Base-by-base conservation (phyloP, 208 protist genomes). In the Wallacemonas sp. region DNA sequence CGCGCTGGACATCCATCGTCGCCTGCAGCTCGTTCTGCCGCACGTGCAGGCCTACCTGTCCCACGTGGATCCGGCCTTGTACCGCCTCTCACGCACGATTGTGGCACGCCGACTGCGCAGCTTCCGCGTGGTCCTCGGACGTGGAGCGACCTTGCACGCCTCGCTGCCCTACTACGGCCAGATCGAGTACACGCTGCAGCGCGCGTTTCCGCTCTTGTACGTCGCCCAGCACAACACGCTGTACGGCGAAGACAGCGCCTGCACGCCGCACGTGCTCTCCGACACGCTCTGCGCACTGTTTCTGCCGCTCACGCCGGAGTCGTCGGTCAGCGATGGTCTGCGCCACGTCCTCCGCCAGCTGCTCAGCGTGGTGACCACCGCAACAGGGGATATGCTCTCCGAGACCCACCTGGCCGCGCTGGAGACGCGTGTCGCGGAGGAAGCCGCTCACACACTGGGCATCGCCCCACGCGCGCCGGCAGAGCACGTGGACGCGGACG, bases 221-320 rank as follows among this genome's bases (percentile, higher is more conserved):
- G 72, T 95, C 3, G 64, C 61, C n/a, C 73, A 72, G 42, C 85
- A 91, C 67, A 82, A 91, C 74, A 79, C 80, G 16, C 23, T 95
- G 11, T 95, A 93, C 70, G 85, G 83, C 25, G 72, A 44, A 1
- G 70, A 78, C 16, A 85, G 76, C 45, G 63, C 72, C 42, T 81
- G 81, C 50, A 67, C 79, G 3, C 52, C 77, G 5, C 64, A 39
- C 39, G 67, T 89, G 65, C 61, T 79, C 23, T 69, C 87, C 3
- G 76, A 83, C 4, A 79, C 70, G 2, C 65, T 86, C 44, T 62
- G 50, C 7, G 65, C 70, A 32, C 39, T 95, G 14, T 92, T 93
- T 50, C 57, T 83, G 14, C 84, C 84, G 2, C 61, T 76, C 16
- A 42, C 38, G n/a, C 52, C 79, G 0, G 44, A 28, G 7, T 11